Evolutionary conservation across 108 stramenopile genomes (phyloP), one percentile per base, ranked within the genome.

Genomic region (Fistulifera solaris): DNA sequence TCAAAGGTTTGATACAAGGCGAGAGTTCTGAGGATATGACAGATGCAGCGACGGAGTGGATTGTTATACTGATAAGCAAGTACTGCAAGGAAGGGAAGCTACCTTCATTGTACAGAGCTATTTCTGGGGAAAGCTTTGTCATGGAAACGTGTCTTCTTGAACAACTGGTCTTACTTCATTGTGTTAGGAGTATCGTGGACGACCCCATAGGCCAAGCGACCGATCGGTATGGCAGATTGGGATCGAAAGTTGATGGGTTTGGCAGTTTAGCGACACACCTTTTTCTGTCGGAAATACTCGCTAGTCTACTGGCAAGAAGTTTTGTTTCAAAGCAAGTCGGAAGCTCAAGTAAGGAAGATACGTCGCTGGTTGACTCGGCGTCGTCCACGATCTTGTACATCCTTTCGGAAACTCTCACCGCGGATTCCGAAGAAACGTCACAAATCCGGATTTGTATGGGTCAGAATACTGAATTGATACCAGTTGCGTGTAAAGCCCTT

Each of bases 1-100:
- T 78, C 2, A 46, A 52, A 31, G 57, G 41, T 43, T 38, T 46
- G 28, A 27, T 38, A 38, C 10, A 48, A 22, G 51, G 43, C 61
- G 52, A 48, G 68, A 72, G 57, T 38, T 65, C 47, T 27, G 25
- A 31, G 13, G 65, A 72, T 17, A 18, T 61, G 13, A 68, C 74
- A 38, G 89, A 91, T 70, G 65, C 58, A 38, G 85, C 85, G 11
- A 87, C 85, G 8, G 85, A 87, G 56, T 91, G 89, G 89, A 82
- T 87, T 40, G 59, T 73, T 25, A 51, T 78, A 18, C 28, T 85
- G 2, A 41, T 91, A 50, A 65, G 69, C 39, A 63, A 75, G 35
- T 48, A 85, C 27, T 63, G 65, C 15, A 59, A n/a, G 76, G 22
- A 58, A 69, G 39, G 85, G 85, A 10, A 53, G 72, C 27, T 58